Evolutionary conservation across 352 stramenopile species (phyloP), one percentile per base, ranked within the genome.

Genomic region (Pythium grandisporangium): DNA sequence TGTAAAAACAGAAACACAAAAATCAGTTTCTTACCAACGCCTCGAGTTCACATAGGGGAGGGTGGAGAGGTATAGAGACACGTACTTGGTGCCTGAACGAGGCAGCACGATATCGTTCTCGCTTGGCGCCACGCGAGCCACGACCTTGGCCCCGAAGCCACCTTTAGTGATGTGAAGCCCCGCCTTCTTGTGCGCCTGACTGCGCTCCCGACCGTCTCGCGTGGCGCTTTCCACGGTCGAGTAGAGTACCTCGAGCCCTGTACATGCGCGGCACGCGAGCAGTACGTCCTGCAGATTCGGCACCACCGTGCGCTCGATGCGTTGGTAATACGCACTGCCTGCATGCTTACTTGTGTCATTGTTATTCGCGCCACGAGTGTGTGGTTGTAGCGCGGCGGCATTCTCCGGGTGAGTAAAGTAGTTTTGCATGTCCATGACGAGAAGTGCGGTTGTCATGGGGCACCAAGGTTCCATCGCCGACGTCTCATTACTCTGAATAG

Each of bases 221-320:
- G 82, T 96, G 2, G 70, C 57, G n/a, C 82, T 84, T 58, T 95
- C 76, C 6, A 97, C 79, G n/a, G 91, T 72, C 2, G 75, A 92
- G 58, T 95, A 96, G 10, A 97, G 65, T 8, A 97, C 62, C 59
- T 96, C 87, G 22, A 80, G 53, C 30, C 67, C 69, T 24, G 74
- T 62, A 24, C 51, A 69, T 12, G 60, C 38, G 4, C 71, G 69
- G 23, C 73, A 69, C 3, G 65, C 65, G 1, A 79, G 59, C 23
- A 88, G 45, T 1, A 88, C 49, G 29, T 81, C 65, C 36, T 85
- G 69, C 26, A 82, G 63, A 24, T 62, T 71, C 7, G 74, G 71
- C 4, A 84, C 51, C 35, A 84, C 47, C 14, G 71, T 46, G 22
- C 53, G 69, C 22, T 81, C 54, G 34, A 84, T 61, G 17, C 56